These are phyloP conservation scores for Chlamydomonas incerta DNA, from an alignment of 139 green algal species.

Conservation along the genomic window DNA sequence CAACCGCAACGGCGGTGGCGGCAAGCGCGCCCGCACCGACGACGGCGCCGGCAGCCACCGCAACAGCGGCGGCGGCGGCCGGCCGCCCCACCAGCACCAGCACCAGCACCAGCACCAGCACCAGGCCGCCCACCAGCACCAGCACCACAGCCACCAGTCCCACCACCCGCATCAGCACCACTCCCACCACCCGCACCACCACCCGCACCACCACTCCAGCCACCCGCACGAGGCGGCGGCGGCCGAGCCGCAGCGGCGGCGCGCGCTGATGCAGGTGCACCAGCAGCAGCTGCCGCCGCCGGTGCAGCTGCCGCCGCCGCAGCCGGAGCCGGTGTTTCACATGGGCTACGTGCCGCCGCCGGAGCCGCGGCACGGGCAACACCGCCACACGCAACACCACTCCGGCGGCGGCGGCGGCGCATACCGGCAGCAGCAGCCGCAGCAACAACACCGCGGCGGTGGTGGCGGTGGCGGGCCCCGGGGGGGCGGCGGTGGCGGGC, in stretches of 20 bases:
- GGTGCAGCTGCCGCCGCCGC: background rate
- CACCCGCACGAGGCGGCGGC: too few relatives aligned
- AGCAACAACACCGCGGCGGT: background rate
- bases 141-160: too few relatives aligned
- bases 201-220: too few relatives aligned
- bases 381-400: background rate
- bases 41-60: background rate
- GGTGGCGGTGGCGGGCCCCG: background rate
- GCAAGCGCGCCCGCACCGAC: constrained; percentile 9
- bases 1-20: background rate
- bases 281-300: too few relatives aligned
- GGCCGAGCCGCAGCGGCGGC: background rate
- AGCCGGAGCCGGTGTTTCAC: too few relatives aligned
- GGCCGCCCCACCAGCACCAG: background rate
- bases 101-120: background rate
- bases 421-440: background rate
- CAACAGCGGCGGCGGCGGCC: background rate
- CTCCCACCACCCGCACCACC: too few relatives aligned
- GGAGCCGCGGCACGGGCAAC: background rate
- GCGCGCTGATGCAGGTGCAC: background rate
- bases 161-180: too few relatives aligned
- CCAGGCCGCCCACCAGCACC: background rate
- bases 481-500: background rate
- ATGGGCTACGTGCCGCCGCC: background rate
- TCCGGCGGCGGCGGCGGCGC: too few relatives aligned